Conservation (phyloP, 495 filamentous ascomycete genomes). For the Rhypophila decipiens region DNA sequence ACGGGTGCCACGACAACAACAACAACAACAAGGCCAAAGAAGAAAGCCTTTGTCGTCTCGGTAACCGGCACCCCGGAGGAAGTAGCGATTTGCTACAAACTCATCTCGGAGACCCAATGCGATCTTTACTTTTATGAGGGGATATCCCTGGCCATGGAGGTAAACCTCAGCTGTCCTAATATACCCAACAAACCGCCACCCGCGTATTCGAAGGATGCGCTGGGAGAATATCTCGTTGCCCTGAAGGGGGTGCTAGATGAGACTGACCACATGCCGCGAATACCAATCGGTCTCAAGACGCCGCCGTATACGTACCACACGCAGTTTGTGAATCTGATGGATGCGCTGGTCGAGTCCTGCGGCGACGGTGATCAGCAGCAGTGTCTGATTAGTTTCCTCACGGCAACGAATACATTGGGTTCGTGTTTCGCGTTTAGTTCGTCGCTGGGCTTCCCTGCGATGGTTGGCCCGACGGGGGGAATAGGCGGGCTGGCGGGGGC, state of each 20-base stretch:
- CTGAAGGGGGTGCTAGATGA: background rate
- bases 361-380: background rate
- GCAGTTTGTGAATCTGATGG: constrained; percentile 50
- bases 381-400: constrained; percentile 54
- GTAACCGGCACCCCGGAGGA: constrained; percentile 55
- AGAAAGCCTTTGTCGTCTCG: constrained; percentile 60
- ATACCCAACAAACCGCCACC: constrained; percentile 60
- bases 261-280: constrained; percentile 5
- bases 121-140: too few relatives aligned
- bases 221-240: constrained; percentile 44
- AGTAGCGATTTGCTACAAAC: constrained; percentile 38
- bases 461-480: too few relatives aligned
- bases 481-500: constrained; percentile 63
- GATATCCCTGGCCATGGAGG: constrained; percentile 50
- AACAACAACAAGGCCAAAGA: background rate
- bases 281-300: constrained; percentile 56
- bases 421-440: constrained; percentile 48
- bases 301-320: constrained; percentile 63
- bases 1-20: background rate
- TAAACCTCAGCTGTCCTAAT: constrained; percentile 72
- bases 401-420: constrained; percentile 66
- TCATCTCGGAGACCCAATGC: constrained; percentile 21
- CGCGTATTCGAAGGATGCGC: constrained; percentile 46
- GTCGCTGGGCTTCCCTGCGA: constrained; percentile 35
- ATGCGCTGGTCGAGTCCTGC: constrained; percentile 35